phyloP scores from a whole-genome alignment of 306 rosid species.

The Quercus bicolor region DNA sequence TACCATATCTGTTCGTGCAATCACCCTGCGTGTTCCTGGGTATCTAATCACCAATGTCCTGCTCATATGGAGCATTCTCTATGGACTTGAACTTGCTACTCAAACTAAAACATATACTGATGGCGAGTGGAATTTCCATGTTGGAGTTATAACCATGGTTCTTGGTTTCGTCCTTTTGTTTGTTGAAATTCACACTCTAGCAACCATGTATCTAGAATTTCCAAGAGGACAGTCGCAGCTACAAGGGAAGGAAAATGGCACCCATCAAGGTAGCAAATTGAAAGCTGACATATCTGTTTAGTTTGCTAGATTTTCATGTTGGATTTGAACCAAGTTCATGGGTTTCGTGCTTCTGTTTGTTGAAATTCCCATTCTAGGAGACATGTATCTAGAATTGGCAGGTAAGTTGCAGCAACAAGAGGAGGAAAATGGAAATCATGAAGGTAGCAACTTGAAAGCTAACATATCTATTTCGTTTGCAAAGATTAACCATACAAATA shows the following conservation, averaged over 20 bases:
- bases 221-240: slow-evolving; percentile 31
- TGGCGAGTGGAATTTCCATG: too few relatives aligned
- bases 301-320: not conserved
- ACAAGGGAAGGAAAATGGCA: slow-evolving; percentile 29
- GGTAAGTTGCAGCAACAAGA: slow-evolving; percentile 37
- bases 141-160: slow-evolving; percentile 47
- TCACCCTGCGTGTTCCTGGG: slow-evolving; percentile 16
- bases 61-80: slow-evolving; percentile 35
- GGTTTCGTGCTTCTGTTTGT: slow-evolving; percentile 27
- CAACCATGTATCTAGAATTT: slow-evolving; percentile 36
- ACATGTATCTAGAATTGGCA: slow-evolving; percentile 40
- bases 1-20: slow-evolving; percentile 5
- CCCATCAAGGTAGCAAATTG: slow-evolving; percentile 17
- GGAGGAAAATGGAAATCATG: slow-evolving; percentile 23
- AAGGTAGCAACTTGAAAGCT: slow-evolving; percentile 15
- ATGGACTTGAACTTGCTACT: slow-evolving; percentile 19
- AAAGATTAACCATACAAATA: not conserved
- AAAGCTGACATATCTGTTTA: slow-evolving; percentile 1
- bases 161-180: slow-evolving; percentile 46
- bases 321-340: too few relatives aligned
- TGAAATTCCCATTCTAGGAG: slow-evolving; percentile 52
- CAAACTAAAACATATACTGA: too few relatives aligned
- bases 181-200: slow-evolving; percentile 50
- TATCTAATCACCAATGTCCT: slow-evolving; percentile 29
- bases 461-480: not conserved